Evolutionary conservation across 2,329 filamentous ascomycete species (phyloP), one percentile per base, ranked within the genome.

Genomic region (Falciphora oryzae): DNA sequence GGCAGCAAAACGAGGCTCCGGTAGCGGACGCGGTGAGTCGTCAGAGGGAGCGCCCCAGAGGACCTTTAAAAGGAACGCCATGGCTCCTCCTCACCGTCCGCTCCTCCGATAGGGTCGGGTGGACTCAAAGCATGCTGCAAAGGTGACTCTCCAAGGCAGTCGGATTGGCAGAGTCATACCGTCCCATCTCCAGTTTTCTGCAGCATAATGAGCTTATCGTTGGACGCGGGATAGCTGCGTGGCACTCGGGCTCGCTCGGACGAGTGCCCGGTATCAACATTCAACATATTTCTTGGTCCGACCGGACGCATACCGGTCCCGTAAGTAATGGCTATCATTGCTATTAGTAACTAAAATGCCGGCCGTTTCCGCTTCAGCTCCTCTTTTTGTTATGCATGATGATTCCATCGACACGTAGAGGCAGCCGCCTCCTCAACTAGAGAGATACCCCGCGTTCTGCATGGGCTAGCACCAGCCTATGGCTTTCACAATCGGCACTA

Each of bases 131-230:
- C 31, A 62, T 59, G n/a, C 31, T 63, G 62, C 62, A 44, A 16
- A 58, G n/a, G 6, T 16, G 27, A 38, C n/a, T 14, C 53, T 25
- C 31, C 29, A 14, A 4, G 6, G 38, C 38, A 10, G 61, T 7
- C 29, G 62, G 50, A 63, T 63, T 63, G 62, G 62, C 32, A 32
- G 62, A 58, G 28, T 7, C 7, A 8, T 22, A 22, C 22, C 44
- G 18, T 53, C 44, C 44, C 44, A 53, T 53, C 44, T 53, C 35
- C 50, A 27, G 18, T 35, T 14, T 31, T 44, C 16, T 62, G 60
- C 60, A 53, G 60, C 14, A 53, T 3, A 11, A 4, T 18, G 18
- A 8, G 44, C 44, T 53, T 53, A 53, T 53, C 44, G 44, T 53
- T 7, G 29, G 58, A 35, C 58, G 11, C 13, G 28, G 27, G 35